Conservation (phyloP, 2,329 filamentous ascomycete genomes). For the Diaporthe sp. region DNA sequence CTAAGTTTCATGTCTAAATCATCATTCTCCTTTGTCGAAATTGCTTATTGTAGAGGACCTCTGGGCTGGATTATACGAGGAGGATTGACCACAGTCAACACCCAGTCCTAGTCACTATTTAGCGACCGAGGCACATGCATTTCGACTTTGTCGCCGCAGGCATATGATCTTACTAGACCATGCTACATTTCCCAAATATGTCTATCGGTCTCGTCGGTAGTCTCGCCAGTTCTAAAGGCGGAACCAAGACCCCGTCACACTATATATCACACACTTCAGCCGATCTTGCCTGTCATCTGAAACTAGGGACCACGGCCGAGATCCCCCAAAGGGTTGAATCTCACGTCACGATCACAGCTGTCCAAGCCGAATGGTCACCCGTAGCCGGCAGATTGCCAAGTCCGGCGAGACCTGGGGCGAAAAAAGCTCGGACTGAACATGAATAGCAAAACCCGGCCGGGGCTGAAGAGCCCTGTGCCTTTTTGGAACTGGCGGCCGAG, state of each 20-base stretch:
- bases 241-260: background rate
- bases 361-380: background rate
- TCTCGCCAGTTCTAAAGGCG: background rate
- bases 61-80: too few relatives aligned
- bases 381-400: constrained; percentile 10
- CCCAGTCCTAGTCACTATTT: background rate
- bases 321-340: background rate
- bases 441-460: background rate
- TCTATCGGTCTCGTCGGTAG: background rate
- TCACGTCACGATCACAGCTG: constrained; percentile 3
- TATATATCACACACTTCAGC: background rate
- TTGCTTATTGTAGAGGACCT: too few relatives aligned
- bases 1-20: too few relatives aligned
- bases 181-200: background rate
- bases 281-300: constrained; percentile 6
- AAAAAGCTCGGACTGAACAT: constrained; percentile 2
- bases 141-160: background rate
- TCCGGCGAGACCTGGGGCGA: constrained; percentile 1
- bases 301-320: background rate
- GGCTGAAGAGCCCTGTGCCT: background rate
- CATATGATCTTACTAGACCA: background rate
- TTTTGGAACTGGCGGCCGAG: background rate
- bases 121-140: background rate
- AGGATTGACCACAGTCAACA: background rate
- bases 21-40: too few relatives aligned